These are phyloP conservation scores for Fusarium multiceps DNA, from an alignment of 2,329 filamentous ascomycete species.

Conservation along the genomic window DNA sequence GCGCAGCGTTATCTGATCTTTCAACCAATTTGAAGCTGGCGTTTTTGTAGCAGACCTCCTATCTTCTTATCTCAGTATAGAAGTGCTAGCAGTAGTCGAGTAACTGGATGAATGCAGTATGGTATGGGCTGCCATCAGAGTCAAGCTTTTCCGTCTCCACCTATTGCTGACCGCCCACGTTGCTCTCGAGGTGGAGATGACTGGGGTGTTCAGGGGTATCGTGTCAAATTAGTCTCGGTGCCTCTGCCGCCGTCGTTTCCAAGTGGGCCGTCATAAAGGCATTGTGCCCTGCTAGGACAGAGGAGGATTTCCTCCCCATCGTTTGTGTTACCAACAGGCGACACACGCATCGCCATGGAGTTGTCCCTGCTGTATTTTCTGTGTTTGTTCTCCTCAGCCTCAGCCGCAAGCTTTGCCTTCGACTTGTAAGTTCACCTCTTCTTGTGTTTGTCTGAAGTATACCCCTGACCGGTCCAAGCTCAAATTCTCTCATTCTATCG, in stretches of 20 bases:
- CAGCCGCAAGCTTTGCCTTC: neutral
- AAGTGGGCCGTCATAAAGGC: constrained; percentile 12
- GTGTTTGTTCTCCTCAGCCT: neutral
- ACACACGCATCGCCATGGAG: neutral
- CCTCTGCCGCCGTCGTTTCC: neutral
- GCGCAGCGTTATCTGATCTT: neutral
- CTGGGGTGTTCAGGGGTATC: neutral
- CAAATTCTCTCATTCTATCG: constrained; percentile 4
- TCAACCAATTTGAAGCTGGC: neutral
- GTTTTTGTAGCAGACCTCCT: neutral
- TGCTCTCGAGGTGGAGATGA: neutral
- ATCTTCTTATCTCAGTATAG: neutral
- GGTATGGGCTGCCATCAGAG: neutral
- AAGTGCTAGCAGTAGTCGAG: neutral
- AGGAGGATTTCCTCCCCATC: neutral
- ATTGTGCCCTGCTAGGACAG: constrained; percentile 9
- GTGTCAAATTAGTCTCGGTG: neutral
- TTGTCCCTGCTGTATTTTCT: constrained; percentile 1
- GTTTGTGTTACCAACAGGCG: neutral
- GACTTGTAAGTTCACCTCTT: neutral
- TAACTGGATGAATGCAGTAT: neutral
- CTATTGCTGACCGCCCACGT: neutral
- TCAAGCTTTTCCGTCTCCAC: neutral
- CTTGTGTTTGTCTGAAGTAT: too few relatives aligned
- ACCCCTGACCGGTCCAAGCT: constrained; percentile 3